Evolutionary conservation across 163 green algal species (phyloP), one percentile per base, ranked within the genome.

Genomic region (Chlamydomonas reinhardtii): DNA sequence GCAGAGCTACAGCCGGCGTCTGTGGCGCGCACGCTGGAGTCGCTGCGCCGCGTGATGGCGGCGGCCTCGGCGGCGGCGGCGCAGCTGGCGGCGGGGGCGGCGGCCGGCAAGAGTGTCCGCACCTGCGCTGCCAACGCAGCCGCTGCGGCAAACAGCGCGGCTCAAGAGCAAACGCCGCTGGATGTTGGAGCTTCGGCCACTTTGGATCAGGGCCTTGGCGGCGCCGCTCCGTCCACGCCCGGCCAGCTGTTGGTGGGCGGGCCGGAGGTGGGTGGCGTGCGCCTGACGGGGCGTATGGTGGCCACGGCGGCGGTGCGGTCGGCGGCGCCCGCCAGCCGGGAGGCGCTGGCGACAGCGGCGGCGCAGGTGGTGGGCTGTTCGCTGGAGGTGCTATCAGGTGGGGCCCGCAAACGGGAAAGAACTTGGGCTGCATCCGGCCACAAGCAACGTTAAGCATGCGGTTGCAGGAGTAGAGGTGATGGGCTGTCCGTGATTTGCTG

Each of bases 261-360:
- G 48, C 48, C 48, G 48, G 48, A 17, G 48, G 48, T 56, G 48
- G 48, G 48, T 14, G 48, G 48, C 6, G 48, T 56, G 48, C 48
- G 48, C 20, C 6, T 84, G 27, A 17, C 48, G 29, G 70, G 20
- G 25, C 69, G 80, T 4, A 52, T 79, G 34, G 80, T 86, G 70
- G 80, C 70, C 32, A 86, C 80, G 54, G 80, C 80, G 54, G 80
- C 80, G 4, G 80, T 86, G 54, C 80, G 80, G 1, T 12, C 29
- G 16, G 69, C 80, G 15, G 52, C 54, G 4, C 27, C 4, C 34
- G n/a, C 9, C 54, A 79, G 70, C 27, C 34, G 54, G 15, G 27
- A 27, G 34, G 56, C 25, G 17, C 56, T 86, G 32, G 69, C 70
- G 34, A 56, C 16, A 29, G 80, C 34, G 56, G 80, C 56, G 35